Conservation (phyloP, 345 rosid genomes). For the Rhodomyrtus tomentosa region DNA sequence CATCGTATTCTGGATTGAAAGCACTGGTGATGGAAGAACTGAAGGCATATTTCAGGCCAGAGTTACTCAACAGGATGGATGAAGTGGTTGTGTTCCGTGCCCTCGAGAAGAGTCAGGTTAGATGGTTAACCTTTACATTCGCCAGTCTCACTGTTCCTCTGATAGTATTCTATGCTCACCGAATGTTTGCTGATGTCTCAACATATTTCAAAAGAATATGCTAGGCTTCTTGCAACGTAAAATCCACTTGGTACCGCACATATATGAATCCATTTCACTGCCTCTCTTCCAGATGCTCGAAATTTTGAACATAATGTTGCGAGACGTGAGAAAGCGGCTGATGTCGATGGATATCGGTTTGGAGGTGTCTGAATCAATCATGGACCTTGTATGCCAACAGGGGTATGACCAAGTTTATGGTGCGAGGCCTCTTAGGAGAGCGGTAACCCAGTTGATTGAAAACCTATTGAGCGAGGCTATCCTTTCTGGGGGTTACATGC, state of each 20-base stretch:
- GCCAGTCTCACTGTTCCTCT: neutral
- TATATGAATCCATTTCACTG: neutral
- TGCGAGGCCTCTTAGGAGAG: slow-evolving; percentile 83
- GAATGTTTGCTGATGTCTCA: neutral
- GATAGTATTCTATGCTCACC: neutral
- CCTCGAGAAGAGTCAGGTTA: slow-evolving; percentile 84
- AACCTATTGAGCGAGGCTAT: slow-evolving; percentile 81
- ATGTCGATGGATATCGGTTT: slow-evolving; percentile 67
- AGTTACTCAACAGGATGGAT: slow-evolving; percentile 88
- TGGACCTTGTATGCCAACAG: slow-evolving; percentile 68
- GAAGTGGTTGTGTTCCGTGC: slow-evolving; percentile 86
- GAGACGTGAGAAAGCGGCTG: slow-evolving; percentile 72
- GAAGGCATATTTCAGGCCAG: slow-evolving; percentile 84
- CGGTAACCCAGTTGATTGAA: slow-evolving; percentile 67
- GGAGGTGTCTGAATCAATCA: slow-evolving; percentile 72
- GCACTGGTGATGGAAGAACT: slow-evolving; percentile 77
- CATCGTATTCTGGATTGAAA: slow-evolving; percentile 71
- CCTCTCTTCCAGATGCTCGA: slow-evolving; percentile 51
- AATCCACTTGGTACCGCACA: neutral
- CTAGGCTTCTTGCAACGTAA: neutral
- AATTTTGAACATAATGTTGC: slow-evolving; percentile 73
- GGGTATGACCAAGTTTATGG: slow-evolving; percentile 75
- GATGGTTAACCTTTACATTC: slow-evolving; percentile 2
- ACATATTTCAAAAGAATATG: neutral
- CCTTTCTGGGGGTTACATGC: slow-evolving; percentile 54